phyloP scores from a whole-genome alignment of 495 filamentous ascomycete species.

The Lasiosphaeris hirsuta region DNA sequence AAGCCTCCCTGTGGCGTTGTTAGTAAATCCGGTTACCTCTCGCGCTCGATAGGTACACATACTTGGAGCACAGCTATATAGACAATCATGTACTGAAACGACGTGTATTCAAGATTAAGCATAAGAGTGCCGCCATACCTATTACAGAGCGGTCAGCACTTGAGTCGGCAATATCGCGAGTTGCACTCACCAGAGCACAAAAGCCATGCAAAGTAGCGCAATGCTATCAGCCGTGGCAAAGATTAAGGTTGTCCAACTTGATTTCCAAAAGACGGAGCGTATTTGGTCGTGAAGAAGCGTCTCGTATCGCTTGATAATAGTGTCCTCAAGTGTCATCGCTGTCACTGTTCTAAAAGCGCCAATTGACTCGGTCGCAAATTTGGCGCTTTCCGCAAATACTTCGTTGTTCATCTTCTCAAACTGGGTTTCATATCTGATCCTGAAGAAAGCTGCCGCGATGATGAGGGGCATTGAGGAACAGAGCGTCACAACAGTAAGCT shows the following conservation, averaged over 20 bases:
- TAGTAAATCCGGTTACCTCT: not conserved
- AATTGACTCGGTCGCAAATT: constrained; percentile 56
- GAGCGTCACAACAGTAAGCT: constrained; percentile 50
- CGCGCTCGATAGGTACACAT: constrained; percentile 8
- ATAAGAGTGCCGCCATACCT: constrained; percentile 45
- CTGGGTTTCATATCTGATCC: constrained; percentile 50
- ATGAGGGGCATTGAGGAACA: constrained; percentile 50
- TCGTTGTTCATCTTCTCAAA: constrained; percentile 50
- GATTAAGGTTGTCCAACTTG: constrained; percentile 48
- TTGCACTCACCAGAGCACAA: constrained; percentile 54
- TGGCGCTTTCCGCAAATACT: constrained; percentile 53
- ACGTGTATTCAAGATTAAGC: constrained; percentile 38
- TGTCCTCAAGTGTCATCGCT: constrained; percentile 52
- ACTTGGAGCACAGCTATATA: constrained; percentile 48
- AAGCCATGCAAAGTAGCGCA: constrained; percentile 52
- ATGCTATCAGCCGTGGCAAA: constrained; percentile 52
- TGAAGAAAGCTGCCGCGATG: constrained; percentile 48
- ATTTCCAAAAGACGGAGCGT: constrained; percentile 47
- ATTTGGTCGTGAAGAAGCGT: constrained; percentile 50
- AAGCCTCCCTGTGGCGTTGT: constrained; percentile 31
- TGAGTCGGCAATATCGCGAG: not conserved
- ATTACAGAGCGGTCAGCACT: not conserved
- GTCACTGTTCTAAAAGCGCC: constrained; percentile 56
- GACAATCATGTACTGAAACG: constrained; percentile 49
- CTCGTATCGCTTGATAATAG: constrained; percentile 47